Evolutionary conservation across 78 protist genomes (phyloP).

Genomic region (Dictyostelium intermedium): DNA sequence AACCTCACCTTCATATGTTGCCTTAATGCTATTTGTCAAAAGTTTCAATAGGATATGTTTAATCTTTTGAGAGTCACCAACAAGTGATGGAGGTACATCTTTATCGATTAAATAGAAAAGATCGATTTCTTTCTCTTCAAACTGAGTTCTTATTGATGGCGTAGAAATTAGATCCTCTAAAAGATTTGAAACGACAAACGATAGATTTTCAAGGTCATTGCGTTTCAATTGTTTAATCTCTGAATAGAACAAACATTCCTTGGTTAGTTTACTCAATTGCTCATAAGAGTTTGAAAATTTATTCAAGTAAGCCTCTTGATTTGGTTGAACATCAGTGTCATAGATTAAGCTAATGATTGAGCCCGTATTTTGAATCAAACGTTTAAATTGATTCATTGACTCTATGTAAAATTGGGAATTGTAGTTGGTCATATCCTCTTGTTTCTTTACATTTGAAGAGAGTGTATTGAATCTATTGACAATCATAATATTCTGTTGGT

Average conservation of each 20-base stretch:
- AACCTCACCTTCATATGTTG: slow-evolving; percentile 58
- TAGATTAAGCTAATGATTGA: slow-evolving; percentile 24
- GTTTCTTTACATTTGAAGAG: neutral
- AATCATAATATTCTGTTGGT: neutral
- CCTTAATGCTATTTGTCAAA: neutral
- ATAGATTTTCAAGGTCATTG: neutral
- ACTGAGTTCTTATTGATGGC: slow-evolving; percentile 5
- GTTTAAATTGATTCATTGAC: slow-evolving; percentile 26
- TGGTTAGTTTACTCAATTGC: neutral
- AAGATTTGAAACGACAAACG: neutral
- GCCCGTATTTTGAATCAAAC: neutral
- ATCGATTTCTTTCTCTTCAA: slow-evolving; percentile 55
- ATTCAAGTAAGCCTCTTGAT: slow-evolving; percentile 33
- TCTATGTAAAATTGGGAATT: neutral
- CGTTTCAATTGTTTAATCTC: slow-evolving; percentile 1
- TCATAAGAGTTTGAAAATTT: slow-evolving; percentile 19
- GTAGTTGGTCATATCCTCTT: neutral
- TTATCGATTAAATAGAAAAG: slow-evolving; percentile 19
- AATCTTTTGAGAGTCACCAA: slow-evolving; percentile 18
- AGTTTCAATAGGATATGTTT: slow-evolving; percentile 26
- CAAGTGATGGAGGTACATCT: neutral
- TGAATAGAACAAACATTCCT: slow-evolving; percentile 46
- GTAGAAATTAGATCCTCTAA: slow-evolving; percentile 48
- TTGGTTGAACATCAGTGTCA: slow-evolving; percentile 50
- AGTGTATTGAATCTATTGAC: neutral